Conservation (phyloP, 257 asterid genomes). For the Orobanche coerulescens region DNA sequence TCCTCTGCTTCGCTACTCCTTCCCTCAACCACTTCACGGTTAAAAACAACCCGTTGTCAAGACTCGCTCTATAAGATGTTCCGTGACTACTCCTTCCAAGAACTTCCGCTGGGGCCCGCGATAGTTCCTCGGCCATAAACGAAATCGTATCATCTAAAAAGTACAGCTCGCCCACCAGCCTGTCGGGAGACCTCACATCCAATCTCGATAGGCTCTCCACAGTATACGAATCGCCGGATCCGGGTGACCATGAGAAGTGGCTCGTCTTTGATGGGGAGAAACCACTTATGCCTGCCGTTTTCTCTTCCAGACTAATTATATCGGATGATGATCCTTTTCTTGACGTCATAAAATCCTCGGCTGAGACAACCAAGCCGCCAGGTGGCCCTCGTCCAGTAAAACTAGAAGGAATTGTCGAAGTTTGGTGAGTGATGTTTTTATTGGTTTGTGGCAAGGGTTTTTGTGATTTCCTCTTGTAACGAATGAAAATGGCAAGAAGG, state of each 20-base stretch:
- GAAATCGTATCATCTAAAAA: constrained; percentile 86
- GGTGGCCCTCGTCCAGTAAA: constrained; percentile 38
- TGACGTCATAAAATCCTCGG: constrained; percentile 56
- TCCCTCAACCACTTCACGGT: constrained; percentile 98
- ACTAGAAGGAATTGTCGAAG: constrained; percentile 50
- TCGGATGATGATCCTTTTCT: constrained; percentile 60
- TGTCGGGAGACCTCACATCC: constrained; percentile 84
- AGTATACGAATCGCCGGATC: constrained; percentile 70
- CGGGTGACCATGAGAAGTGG: constrained; percentile 92
- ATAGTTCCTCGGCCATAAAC: constrained; percentile 77
- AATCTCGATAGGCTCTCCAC: constrained; percentile 66
- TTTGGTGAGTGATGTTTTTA: constrained; percentile 40
- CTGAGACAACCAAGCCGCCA: constrained; percentile 52
- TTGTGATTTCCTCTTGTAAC: constrained; percentile 39
- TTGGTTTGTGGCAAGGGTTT: constrained; percentile 33
- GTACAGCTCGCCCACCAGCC: constrained; percentile 81
- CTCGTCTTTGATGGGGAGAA: constrained; percentile 83
- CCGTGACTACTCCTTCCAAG: constrained; percentile 98
- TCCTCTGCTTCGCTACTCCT: constrained; percentile 95
- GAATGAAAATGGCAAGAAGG: constrained; percentile 47
- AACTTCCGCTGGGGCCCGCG: constrained; percentile 96
- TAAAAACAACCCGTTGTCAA: constrained; percentile 74
- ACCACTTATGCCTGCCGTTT: constrained; percentile 56
- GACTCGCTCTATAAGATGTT: constrained; percentile 78
- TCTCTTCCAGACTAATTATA: constrained; percentile 66